Conservation (phyloP, 2,329 filamentous ascomycete genomes). For the Botrytis sinoallii region DNA sequence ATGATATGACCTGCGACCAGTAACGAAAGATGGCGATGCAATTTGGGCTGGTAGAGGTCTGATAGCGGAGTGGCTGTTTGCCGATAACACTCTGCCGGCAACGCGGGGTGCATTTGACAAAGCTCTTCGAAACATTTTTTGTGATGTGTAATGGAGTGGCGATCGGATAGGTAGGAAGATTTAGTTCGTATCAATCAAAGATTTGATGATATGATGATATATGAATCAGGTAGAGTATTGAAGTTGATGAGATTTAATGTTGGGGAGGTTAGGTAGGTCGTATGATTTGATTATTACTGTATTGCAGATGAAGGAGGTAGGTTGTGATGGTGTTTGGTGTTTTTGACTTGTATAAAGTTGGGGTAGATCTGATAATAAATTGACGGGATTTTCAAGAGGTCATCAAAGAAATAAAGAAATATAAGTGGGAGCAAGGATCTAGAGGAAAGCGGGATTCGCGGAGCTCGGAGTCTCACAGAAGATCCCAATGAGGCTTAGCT, state of each 20-base stretch:
- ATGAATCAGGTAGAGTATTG: background rate
- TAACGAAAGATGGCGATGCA: conserved; percentile 29
- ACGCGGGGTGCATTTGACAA: conserved; percentile 33
- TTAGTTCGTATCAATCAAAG: background rate
- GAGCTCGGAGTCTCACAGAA: background rate
- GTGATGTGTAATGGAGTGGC: background rate
- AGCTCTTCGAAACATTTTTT: conserved; percentile 36
- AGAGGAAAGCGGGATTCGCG: background rate
- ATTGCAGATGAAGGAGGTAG: background rate
- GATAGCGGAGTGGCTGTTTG: conserved; percentile 29
- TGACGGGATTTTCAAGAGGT: conserved; percentile 1
- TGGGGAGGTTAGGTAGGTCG: background rate
- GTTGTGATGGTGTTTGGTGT: background rate
- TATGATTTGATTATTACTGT: background rate
- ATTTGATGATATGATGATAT: background rate
- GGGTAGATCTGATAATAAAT: conserved; percentile 16
- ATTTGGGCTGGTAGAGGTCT: conserved; percentile 28
- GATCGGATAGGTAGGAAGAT: conserved; percentile 8
- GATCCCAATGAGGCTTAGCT: background rate
- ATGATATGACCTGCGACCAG: conserved; percentile 37
- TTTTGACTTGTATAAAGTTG: background rate
- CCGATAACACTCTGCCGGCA: conserved; percentile 34
- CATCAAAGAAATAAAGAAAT: background rate
- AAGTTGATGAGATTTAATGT: background rate
- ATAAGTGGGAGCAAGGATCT: background rate